Evolutionary conservation across 345 rosid genomes (phyloP), one percentile per base, ranked within the genome.

Genomic region (Noccaea caerulescens): DNA sequence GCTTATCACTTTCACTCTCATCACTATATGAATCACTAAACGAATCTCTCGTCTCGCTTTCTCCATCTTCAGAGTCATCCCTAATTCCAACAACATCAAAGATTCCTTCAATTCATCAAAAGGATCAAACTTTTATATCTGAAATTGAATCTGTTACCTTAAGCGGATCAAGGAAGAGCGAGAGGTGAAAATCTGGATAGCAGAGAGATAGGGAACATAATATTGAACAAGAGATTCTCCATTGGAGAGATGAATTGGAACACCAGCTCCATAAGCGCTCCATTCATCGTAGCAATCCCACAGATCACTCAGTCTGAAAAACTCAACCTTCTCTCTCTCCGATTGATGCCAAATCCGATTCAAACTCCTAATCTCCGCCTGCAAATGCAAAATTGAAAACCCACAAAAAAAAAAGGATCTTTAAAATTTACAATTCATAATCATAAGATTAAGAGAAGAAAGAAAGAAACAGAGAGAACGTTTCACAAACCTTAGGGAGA

Each of bases 241-340:
- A 79, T 82, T 80, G 75, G 71, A 51, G 73, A 87, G 69, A 64
- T 51, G 76, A 71, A 95, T 79, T 2, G 99, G 99, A 45, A 95
- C 98, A 14, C 98, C 98, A 62, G 97, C 99, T 51, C 99, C 99
- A 79, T 95, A 95, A 14, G 97, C 99, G 69, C 99, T 95, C 99
- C 98, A 95, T 82, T 95, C 98, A 80, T 92, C 97, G 18, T 82
- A 95, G 69, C 88, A 86, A 56, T 72, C 83, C 99, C 99, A 95
- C 0, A 95, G 81, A 85, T 92, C 97, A 75, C 83, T 74, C 73
- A 95, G 77, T 42, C 86, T 87, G 68, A 95, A 92, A 77, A 80
- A 95, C 63, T 92, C 97, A 52, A 95, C 89, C 44, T 79, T 83
- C 60, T 95, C 97, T 77, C 94, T 92, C 76, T 88, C 97, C 86